Evolutionary conservation across 495 filamentous ascomycete genomes (phyloP), one percentile per base, ranked within the genome.

Genomic region (Venustampulla echinocandica): DNA sequence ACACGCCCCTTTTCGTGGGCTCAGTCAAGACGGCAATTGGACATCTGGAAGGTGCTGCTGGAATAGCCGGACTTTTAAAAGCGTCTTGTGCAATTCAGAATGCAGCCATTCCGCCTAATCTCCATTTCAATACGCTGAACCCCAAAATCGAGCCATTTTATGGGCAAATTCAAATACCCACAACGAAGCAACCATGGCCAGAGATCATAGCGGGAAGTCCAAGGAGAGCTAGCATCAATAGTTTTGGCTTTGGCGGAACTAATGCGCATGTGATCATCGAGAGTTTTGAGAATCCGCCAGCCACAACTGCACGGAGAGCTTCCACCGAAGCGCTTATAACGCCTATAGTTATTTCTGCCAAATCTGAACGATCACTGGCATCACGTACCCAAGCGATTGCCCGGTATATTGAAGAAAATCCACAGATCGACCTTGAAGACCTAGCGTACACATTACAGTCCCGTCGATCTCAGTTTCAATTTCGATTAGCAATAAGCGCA

Each of bases 181-280:
- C 19, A 0, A 18, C 6, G 4, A 10, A 48, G 5, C 25, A 53
- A 0, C 48, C 63, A 15, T 78, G 74, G 74, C 74, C 74, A 0
- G 17, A 22, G 1, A 53, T 64, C 6, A 49, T 60, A 1, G 15
- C 49, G 0, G 71, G 66, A 1, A 51, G 59, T 2, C 63, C 71
- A 0, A 71, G 71, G n/a, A 63, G 79, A 21, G 72, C 68, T 0
- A 80, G 74, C 24, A 67, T 84, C n/a, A 84, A 81, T 47, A 77
- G 70, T 6, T 83, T 80, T 22, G 68, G 66, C 24, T 70, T 68
- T 35, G 66, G 66, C 5, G 68, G 68, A 15, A 61, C 62, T 0
- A 71, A 71, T 44, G 63, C 58, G 4, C 67, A 71, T 30, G 57
- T 62, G 1, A 65, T 71, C n/a, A 21, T 71, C 4, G 60, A 62